These are phyloP conservation scores for Trifolium pratense DNA, from an alignment of 306 rosid species.

Conservation along the genomic window DNA sequence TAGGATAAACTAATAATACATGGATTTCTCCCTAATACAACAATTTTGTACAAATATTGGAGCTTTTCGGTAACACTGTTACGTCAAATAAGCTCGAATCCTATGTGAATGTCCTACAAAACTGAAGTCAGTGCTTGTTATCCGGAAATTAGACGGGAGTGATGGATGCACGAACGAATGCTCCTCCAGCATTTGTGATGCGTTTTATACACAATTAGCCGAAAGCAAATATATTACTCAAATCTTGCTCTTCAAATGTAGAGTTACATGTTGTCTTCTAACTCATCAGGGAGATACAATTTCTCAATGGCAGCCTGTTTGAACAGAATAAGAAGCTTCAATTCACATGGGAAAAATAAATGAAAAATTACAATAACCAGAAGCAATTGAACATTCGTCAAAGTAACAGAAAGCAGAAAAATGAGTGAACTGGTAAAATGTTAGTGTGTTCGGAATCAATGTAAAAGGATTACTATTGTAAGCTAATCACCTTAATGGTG, in stretches of 20 bases:
- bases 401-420: conserved; percentile 19
- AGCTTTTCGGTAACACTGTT: conserved; percentile 31
- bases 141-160: conserved; percentile 37
- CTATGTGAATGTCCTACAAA: conserved; percentile 57
- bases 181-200: conserved; percentile 38
- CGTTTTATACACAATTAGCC: conserved; percentile 49
- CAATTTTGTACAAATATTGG: conserved; percentile 43
- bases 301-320: conserved; percentile 91
- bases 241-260: conserved; percentile 35
- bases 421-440: neutral
- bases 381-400: conserved; percentile 22
- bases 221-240: conserved; percentile 48
- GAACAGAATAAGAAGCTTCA: conserved; percentile 30
- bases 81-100: conserved; percentile 41
- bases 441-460: conserved; percentile 3
- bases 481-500: conserved; percentile 70
- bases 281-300: conserved; percentile 85
- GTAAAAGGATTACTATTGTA: conserved; percentile 23
- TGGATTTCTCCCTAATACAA: conserved; percentile 13
- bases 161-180: conserved; percentile 35
- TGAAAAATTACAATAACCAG: neutral
- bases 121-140: conserved; percentile 45
- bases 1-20: conserved; percentile 43
- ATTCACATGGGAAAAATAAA: neutral
- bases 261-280: conserved; percentile 71